These are phyloP conservation scores for Trebouxia sp. DNA, from an alignment of 139 green algal species.

Conservation along the genomic window DNA sequence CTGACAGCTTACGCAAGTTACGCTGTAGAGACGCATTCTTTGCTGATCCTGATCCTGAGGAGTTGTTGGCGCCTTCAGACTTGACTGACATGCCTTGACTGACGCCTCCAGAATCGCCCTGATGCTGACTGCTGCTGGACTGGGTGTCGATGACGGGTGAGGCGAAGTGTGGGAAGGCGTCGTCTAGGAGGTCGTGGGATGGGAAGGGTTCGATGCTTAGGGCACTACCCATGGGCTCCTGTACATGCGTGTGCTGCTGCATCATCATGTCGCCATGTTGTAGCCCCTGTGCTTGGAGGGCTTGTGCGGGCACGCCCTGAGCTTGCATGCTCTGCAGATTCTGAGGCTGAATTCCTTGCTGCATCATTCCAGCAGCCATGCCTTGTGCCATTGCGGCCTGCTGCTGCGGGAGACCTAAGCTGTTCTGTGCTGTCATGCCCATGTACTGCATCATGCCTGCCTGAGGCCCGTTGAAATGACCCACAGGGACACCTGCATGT, in stretches of 20 bases:
- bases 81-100: neutral
- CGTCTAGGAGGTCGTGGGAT: neutral
- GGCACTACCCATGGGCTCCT: neutral
- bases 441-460: neutral
- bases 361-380: slow-evolving; percentile 18
- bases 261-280: slow-evolving; percentile 20
- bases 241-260: slow-evolving; percentile 25
- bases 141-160: neutral
- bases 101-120: neutral
- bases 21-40: neutral
- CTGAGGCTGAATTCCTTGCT: neutral
- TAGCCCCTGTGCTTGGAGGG: neutral
- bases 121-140: slow-evolving; percentile 23
- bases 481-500: slow-evolving; percentile 2
- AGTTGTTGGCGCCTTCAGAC: neutral
- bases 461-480: neutral
- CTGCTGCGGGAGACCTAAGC: neutral
- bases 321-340: neutral
- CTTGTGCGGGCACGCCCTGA: neutral
- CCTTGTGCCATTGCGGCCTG: neutral
- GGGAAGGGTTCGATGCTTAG: neutral
- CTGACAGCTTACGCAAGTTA: neutral
- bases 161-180: neutral
- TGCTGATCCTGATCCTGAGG: slow-evolving; percentile 9
- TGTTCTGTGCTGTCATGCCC: neutral